Evolutionary conservation across 768 basidiomycete species (phyloP).

Genomic region (Xerocomus potaroensis): DNA sequence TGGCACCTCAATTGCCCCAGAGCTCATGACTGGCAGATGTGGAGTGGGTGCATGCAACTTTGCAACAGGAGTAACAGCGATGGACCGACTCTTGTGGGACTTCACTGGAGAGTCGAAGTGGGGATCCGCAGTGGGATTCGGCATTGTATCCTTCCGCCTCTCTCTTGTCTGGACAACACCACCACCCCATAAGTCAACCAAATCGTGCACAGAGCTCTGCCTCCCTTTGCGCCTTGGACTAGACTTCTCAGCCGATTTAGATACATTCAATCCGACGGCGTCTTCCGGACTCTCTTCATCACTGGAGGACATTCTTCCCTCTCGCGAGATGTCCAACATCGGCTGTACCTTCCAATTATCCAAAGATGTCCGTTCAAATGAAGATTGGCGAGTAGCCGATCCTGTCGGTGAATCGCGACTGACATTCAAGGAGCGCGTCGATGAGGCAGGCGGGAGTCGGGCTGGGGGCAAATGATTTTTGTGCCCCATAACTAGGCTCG

Average conservation of each 20-base stretch:
- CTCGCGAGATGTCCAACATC: slow-evolving; percentile 20
- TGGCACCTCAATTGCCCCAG: slow-evolving; percentile 13
- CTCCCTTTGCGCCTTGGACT: slow-evolving; percentile 41
- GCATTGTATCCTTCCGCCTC: slow-evolving; percentile 30
- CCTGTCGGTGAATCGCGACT: slow-evolving; percentile 7
- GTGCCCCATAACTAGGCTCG: slow-evolving; percentile 6
- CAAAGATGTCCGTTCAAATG: slow-evolving; percentile 22
- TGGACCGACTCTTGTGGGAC: slow-evolving; percentile 19
- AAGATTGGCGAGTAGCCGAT: slow-evolving; percentile 11
- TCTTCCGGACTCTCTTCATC: slow-evolving; percentile 56
- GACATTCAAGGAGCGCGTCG: slow-evolving; percentile 6
- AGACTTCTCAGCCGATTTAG: slow-evolving; percentile 21
- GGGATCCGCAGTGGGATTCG: slow-evolving; percentile 16
- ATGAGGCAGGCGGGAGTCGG: slow-evolving; percentile 4
- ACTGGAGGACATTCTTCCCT: slow-evolving; percentile 45
- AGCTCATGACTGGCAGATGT: slow-evolving; percentile 17
- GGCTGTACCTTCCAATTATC: slow-evolving; percentile 50
- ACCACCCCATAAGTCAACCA: slow-evolving; percentile 77
- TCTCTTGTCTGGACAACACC: slow-evolving; percentile 41
- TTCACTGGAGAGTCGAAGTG: slow-evolving; percentile 13
- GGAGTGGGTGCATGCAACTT: slow-evolving; percentile 24
- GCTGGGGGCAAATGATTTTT: slow-evolving; percentile 4
- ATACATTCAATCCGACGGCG: slow-evolving; percentile 25
- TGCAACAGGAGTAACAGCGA: slow-evolving; percentile 13
- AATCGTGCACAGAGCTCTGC: slow-evolving; percentile 80